Evolutionary conservation across 441 rosid genomes (phyloP), one percentile per base, ranked within the genome.

Genomic region (Eruca vesicaria): DNA sequence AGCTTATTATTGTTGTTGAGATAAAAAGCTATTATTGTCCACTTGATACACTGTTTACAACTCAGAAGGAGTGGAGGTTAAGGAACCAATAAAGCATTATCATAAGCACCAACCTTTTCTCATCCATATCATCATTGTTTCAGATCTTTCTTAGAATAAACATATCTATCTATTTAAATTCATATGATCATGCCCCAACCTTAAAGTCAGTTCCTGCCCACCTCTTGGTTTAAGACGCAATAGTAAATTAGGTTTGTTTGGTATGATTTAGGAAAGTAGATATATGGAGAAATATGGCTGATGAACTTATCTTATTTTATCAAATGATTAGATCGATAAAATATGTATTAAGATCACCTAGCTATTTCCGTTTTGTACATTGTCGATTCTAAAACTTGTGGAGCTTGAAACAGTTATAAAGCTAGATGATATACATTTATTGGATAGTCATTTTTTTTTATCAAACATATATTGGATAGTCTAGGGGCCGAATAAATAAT

Each of bases 31-130:
- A 75, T 61, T 74, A 68, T 62, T 68, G 73, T 68, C 45, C 33
- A 60, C 56, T 50, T 52, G 57, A 68, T 60, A 36, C 6, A 28
- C 55, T 6, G 26, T 35, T 52, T 68, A 62, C 66, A 69, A 69
- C 60, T 69, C 71, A 69, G 56, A 69, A 69, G 5, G 66, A 76
- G 79, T 69, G 75, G 18, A 12, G 1, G 21, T 53, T 63, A 55
- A 63, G 69, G 41, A 32, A 69, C 58, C 20, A 38, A 15, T 76
- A 63, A 76, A 69, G 66, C 71, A 69, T 53, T 50, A 63, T 68
- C 58, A 62, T 62, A 35, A 62, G 50, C 74, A 67, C 35, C 19
- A 35, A 19, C 9, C 58, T 31, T 52, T 59, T 68, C 33, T 68
- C 55, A 63, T 58, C 29, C 38, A 58, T 68, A 23, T 62, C 57